phyloP scores from a whole-genome alignment of 2,329 filamentous ascomycete species.

The Nemania sp. region DNA sequence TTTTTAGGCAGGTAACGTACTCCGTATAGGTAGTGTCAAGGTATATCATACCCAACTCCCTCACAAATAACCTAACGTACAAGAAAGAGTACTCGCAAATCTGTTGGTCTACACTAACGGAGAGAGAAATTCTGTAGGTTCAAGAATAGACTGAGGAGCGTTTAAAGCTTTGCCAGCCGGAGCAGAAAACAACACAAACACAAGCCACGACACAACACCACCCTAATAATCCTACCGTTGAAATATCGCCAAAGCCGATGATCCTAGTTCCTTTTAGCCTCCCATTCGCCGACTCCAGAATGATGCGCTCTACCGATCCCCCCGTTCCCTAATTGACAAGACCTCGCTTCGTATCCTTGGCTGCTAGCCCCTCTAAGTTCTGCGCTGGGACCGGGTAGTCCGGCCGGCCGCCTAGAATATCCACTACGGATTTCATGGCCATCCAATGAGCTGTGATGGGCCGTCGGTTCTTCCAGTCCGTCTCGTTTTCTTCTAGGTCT shows the following conservation, averaged over 20 bases:
- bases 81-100: too few relatives aligned
- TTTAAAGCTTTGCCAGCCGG: too few relatives aligned
- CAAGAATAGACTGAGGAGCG: too few relatives aligned
- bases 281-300: slow-evolving; percentile 17
- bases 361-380: slow-evolving; percentile 54
- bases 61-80: too few relatives aligned
- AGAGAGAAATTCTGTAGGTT: too few relatives aligned
- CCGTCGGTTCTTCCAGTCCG: slow-evolving; percentile 89
- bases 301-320: neutral
- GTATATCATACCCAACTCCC: too few relatives aligned
- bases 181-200: too few relatives aligned
- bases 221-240: slow-evolving; percentile 1
- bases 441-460: slow-evolving; percentile 88
- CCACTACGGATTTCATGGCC: slow-evolving; percentile 75
- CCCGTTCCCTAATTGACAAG: slow-evolving; percentile 7
- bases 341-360: slow-evolving; percentile 66
- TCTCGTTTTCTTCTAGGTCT: slow-evolving; percentile 78
- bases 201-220: neutral
- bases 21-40: too few relatives aligned
- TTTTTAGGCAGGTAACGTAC: too few relatives aligned
- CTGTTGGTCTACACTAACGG: too few relatives aligned
- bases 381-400: slow-evolving; percentile 53
- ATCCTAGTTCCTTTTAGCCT: neutral
- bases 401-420: slow-evolving; percentile 78
- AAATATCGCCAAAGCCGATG: slow-evolving; percentile 10